Percentiles rank a stretch among this genome's conserved stretches.
Conservation (phyloP, 2,329 filamentous ascomycete species). For the Fusarium caatingaense region DNA sequence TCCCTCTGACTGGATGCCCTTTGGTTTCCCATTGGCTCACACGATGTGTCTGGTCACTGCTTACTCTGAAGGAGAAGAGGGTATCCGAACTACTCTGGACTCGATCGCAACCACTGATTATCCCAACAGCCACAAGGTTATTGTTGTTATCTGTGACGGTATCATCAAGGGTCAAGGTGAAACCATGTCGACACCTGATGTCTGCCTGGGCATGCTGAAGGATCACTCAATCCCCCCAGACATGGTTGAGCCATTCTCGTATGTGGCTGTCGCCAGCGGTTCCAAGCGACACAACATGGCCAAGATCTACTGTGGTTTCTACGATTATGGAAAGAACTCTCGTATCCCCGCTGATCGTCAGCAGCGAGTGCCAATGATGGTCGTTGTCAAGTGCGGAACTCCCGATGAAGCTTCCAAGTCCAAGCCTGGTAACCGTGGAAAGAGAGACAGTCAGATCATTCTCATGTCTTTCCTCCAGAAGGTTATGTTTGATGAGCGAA, state of each 20-base stretch:
- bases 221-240: slow-evolving; percentile 84
- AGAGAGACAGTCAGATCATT: slow-evolving; percentile 98
- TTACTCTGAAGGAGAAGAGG: slow-evolving; percentile 95
- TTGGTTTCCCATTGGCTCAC: slow-evolving; percentile 93
- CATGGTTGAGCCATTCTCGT: slow-evolving; percentile 90
- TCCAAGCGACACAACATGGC: slow-evolving; percentile 99
- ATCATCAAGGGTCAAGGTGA: slow-evolving; percentile 97
- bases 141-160: slow-evolving; percentile 96
- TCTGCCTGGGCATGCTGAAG: slow-evolving; percentile 92
- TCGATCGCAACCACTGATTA: slow-evolving; percentile 98
- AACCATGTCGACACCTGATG: slow-evolving; percentile 85
- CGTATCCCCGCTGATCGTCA: slow-evolving; percentile 86
- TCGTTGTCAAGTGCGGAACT: slow-evolving; percentile 95
- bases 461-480: slow-evolving; percentile 99
- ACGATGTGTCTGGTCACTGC: slow-evolving; percentile 94
- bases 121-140: slow-evolving; percentile 98
- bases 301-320: slow-evolving; percentile 97
- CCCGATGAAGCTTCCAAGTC: slow-evolving; percentile 82
- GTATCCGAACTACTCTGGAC: slow-evolving; percentile 92
- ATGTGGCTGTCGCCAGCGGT: slow-evolving; percentile 94
- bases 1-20: slow-evolving; percentile 96
- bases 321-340: slow-evolving; percentile 90
- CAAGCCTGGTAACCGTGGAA: slow-evolving; percentile 97
- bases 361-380: slow-evolving; percentile 97
- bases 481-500: slow-evolving; percentile 99